Evolutionary conservation across 352 stramenopile genomes (phyloP).

Genomic region (Phytopythium oedochilum): DNA sequence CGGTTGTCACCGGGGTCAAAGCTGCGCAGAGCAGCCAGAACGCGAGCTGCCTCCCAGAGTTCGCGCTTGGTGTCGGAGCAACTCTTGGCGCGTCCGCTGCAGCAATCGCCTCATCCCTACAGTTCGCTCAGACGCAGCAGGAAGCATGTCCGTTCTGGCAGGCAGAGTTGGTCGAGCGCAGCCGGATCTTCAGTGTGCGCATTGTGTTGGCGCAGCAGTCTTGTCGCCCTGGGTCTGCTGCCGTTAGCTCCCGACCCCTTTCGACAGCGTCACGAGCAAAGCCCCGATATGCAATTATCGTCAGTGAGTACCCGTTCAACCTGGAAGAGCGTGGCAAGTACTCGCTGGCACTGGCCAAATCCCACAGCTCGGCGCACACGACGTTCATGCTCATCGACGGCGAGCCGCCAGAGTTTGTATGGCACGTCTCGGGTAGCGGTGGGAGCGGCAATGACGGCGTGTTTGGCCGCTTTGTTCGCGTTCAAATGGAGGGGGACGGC

Average conservation of each 20-base stretch:
- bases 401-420: slow-evolving; percentile 27
- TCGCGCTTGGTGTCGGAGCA: slow-evolving; percentile 22
- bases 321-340: slow-evolving; percentile 58
- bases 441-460: slow-evolving; percentile 19
- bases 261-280: slow-evolving; percentile 7
- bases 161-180: slow-evolving; percentile 23
- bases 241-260: slow-evolving; percentile 6
- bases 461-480: slow-evolving; percentile 46
- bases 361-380: slow-evolving; percentile 36
- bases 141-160: slow-evolving; percentile 82
- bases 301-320: slow-evolving; percentile 60
- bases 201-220: slow-evolving; percentile 19
- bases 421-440: slow-evolving; percentile 25
- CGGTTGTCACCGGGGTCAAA: slow-evolving; percentile 19
- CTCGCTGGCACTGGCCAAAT: slow-evolving; percentile 40
- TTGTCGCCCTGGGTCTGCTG: slow-evolving; percentile 4
- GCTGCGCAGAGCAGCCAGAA: slow-evolving; percentile 67
- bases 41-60: slow-evolving; percentile 34
- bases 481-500: slow-evolving; percentile 52
- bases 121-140: slow-evolving; percentile 60
- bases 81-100: not conserved
- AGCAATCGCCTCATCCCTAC: not conserved
- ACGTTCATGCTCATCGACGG: slow-evolving; percentile 22
- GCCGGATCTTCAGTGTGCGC: slow-evolving; percentile 37
- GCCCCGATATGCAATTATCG: slow-evolving; percentile 39